These are phyloP conservation scores for Euptelea pleiosperma DNA, from an alignment of 164 flowering plant genomes.

Conservation along the genomic window DNA sequence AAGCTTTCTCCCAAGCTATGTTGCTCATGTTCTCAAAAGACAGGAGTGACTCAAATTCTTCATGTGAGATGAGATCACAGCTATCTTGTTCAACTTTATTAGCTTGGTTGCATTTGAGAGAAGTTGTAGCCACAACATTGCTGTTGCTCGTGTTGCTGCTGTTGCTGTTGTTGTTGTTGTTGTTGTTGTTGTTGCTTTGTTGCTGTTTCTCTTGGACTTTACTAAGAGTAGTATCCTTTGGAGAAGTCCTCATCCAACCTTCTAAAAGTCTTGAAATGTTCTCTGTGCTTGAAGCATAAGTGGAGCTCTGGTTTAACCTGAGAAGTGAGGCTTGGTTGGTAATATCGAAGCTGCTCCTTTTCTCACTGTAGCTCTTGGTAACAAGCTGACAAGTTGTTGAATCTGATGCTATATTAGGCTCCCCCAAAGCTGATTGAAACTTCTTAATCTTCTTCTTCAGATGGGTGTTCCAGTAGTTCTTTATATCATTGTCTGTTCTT, in stretches of 20 bases:
- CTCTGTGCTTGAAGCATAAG: slow-evolving; percentile 86
- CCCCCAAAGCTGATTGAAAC: slow-evolving; percentile 21
- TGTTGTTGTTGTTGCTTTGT: background rate
- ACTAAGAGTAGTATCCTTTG: slow-evolving; percentile 15
- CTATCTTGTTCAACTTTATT: slow-evolving; percentile 18
- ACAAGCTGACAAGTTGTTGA: slow-evolving; percentile 18
- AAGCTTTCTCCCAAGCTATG: slow-evolving; percentile 39
- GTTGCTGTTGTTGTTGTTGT: background rate
- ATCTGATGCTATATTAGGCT: slow-evolving; percentile 22
- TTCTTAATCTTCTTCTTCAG: slow-evolving; percentile 19
- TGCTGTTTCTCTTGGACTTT: slow-evolving; percentile 5
- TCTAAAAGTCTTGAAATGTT: slow-evolving; percentile 82
- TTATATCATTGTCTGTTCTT: slow-evolving; percentile 29
- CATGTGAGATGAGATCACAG: slow-evolving; percentile 34
- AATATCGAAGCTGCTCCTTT: slow-evolving; percentile 14
- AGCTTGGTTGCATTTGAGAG: slow-evolving; percentile 8
- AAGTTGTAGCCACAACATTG: background rate
- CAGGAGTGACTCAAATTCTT: slow-evolving; percentile 49
- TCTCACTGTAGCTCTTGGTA: slow-evolving; percentile 16
- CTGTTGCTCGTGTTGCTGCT: background rate
- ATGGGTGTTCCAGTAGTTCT: slow-evolving; percentile 27
- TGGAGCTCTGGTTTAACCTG: slow-evolving; percentile 16
- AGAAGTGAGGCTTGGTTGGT: slow-evolving; percentile 8
- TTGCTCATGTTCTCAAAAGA: slow-evolving; percentile 44
- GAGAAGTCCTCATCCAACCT: slow-evolving; percentile 89